Conservation (phyloP, 129 eudicot genomes). For the Saposhnikovia divaricata region DNA sequence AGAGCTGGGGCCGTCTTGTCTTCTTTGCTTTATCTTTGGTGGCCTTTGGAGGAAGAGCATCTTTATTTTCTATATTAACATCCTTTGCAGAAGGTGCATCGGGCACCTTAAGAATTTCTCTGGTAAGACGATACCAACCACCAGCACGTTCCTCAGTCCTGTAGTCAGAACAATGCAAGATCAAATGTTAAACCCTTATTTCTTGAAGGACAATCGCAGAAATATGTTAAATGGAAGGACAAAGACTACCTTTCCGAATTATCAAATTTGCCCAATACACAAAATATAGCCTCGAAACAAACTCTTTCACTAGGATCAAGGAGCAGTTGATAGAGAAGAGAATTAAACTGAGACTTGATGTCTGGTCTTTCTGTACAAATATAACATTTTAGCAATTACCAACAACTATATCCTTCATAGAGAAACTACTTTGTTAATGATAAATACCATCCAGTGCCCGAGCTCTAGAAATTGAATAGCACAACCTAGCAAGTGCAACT, state of each 20-base stretch:
- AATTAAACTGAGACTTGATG: conserved; percentile 67
- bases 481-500: conserved; percentile 91
- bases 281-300: conserved; percentile 94
- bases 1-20: conserved; percentile 83
- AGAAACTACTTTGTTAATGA: conserved; percentile 14
- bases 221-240: not conserved
- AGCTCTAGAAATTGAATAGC: conserved; percentile 88
- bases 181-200: not conserved
- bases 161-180: conserved; percentile 1
- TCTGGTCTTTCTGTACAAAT: conserved; percentile 73
- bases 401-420: conserved; percentile 11
- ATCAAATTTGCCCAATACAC: conserved; percentile 86
- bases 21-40: conserved; percentile 70
- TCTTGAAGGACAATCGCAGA: not conserved
- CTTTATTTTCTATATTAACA: conserved; percentile 33
- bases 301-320: conserved; percentile 99
- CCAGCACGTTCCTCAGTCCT: conserved; percentile 95
- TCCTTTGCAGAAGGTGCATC: conserved; percentile 73
- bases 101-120: conserved; percentile 80
- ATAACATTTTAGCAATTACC: conserved; percentile 11
- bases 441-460: conserved; percentile 80
- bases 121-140: conserved; percentile 89
- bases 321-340: conserved; percentile 93
- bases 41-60: conserved; percentile 40
- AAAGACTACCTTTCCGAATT: conserved; percentile 65